These are phyloP conservation scores for Sisymbrium altissimum DNA, from an alignment of 345 rosid species.

Conservation along the genomic window DNA sequence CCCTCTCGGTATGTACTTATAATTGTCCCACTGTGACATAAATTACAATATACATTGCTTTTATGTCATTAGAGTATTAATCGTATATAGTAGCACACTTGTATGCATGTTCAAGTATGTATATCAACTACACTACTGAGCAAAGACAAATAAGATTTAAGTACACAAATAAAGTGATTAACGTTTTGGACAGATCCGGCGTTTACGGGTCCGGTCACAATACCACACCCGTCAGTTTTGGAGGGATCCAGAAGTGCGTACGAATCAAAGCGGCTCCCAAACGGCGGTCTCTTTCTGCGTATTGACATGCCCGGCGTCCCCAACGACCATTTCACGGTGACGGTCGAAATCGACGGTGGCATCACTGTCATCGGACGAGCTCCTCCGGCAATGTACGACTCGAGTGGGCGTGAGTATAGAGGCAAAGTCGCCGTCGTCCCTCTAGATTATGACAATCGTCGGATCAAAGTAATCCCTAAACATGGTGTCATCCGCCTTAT, in stretches of 20 bases:
- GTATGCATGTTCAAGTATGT: background rate
- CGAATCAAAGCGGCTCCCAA: conserved; percentile 24
- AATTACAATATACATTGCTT: background rate
- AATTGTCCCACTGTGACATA: background rate
- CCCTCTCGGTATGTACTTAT: conserved; percentile 11
- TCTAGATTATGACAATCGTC: background rate
- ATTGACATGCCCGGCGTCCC: conserved; percentile 34
- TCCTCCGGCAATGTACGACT: background rate
- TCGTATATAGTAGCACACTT: background rate
- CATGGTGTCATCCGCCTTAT: conserved; percentile 26
- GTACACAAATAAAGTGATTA: background rate
- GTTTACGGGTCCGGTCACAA: background rate
- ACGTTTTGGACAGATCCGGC: conserved; percentile 18
- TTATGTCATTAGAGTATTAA: background rate
- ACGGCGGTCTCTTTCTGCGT: conserved; percentile 29
- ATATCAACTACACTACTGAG: background rate
- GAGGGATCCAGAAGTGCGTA: conserved; percentile 15
- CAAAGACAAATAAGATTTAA: background rate
- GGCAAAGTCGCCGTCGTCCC: conserved; percentile 13
- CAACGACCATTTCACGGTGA: background rate
- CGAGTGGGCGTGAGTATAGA: conserved; percentile 10
- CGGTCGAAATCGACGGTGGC: background rate
- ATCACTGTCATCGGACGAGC: conserved; percentile 18
- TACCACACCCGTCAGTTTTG: conserved; percentile 20
- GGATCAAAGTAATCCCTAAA: conserved; percentile 7